Evolutionary conservation across 2,329 filamentous ascomycete species (phyloP).

Genomic region (Delphinella strobiligena): DNA sequence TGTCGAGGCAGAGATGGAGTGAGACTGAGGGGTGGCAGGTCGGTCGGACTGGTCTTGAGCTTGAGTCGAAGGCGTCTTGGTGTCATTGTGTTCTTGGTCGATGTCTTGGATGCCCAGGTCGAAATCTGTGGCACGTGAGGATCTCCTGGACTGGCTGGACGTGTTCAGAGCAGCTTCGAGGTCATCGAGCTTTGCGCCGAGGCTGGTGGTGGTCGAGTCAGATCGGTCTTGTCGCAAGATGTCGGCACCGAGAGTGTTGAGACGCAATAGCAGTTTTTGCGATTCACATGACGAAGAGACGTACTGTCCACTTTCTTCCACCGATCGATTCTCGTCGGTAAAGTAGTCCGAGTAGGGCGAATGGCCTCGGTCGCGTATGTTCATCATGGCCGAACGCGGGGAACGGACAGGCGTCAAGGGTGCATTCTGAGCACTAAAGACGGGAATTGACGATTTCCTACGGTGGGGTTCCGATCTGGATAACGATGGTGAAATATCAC

Average conservation of each 20-base stretch:
- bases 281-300: conserved; percentile 15
- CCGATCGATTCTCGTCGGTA: conserved; percentile 23
- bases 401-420: conserved; percentile 11
- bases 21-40: background rate
- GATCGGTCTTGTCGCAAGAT: conserved; percentile 19
- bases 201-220: conserved; percentile 3
- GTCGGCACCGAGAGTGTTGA: conserved; percentile 24
- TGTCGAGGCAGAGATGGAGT: background rate
- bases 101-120: background rate
- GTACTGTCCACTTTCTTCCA: conserved; percentile 10
- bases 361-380: conserved; percentile 14
- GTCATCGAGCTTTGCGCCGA: conserved; percentile 17
- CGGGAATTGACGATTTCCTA: background rate
- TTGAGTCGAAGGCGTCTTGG: background rate
- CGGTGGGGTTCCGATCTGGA: conserved; percentile 2
- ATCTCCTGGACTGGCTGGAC: no score
- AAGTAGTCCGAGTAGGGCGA: conserved; percentile 31
- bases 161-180: conserved; percentile 21
- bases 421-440: background rate
- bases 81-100: conserved; percentile 6
- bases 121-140: no score
- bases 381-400: conserved; percentile 5
- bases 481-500: no score
- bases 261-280: conserved; percentile 23
- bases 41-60: background rate